phyloP scores from a whole-genome alignment of 192 early-diverging fungal genomes.

The Lunasporangiospora selenospora region DNA sequence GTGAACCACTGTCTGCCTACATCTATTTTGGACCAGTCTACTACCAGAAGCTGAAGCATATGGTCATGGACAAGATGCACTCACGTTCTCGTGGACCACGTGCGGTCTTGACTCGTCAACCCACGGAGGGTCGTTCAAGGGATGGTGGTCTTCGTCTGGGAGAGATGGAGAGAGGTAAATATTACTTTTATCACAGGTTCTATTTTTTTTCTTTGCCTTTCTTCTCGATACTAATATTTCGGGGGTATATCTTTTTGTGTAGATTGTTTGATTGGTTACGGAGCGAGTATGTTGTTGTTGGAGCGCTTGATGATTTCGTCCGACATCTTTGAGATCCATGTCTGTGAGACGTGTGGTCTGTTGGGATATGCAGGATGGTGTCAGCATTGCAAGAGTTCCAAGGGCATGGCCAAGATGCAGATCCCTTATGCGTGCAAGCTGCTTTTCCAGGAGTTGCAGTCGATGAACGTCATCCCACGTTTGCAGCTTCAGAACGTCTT shows the following conservation, averaged over 20 bases:
- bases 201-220: not conserved
- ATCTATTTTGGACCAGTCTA: conserved; percentile 98
- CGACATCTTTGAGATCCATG: conserved; percentile 92
- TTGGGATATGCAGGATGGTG: conserved; percentile 93
- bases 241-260: not conserved
- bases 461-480: conserved; percentile 92
- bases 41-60: conserved; percentile 99
- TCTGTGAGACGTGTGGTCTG: conserved; percentile 91
- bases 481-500: conserved; percentile 53
- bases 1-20: conserved; percentile 92
- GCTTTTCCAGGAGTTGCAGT: conserved; percentile 96
- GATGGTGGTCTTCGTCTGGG: conserved; percentile 98
- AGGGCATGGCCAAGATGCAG: conserved; percentile 88
- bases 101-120: conserved; percentile 91
- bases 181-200: no score
- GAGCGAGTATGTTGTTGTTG: conserved; percentile 89
- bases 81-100: conserved; percentile 89
- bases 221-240: no score
- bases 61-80: conserved; percentile 99
- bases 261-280: conserved; percentile 98
- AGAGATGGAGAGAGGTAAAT: conserved; percentile 91
- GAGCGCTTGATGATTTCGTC: conserved; percentile 94
- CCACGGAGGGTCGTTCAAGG: conserved; percentile 95
- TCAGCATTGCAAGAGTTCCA: conserved; percentile 87
- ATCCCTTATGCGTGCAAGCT: conserved; percentile 98